Conservation (phyloP, 495 filamentous ascomycete genomes). For the Elasticomyces elasticus region DNA sequence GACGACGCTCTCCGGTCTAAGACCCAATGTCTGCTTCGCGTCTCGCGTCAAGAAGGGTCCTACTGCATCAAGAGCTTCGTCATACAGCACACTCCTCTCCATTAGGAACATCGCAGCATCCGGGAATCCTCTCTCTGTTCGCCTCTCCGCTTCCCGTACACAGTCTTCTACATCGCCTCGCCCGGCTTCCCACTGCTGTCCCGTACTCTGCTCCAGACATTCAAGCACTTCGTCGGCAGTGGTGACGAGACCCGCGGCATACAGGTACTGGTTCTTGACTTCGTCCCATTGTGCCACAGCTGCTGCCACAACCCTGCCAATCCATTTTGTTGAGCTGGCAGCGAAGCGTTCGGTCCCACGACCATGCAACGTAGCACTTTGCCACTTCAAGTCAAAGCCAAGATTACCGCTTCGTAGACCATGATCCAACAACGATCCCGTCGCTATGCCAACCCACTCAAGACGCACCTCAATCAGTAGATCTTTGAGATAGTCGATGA, state of each 20-base stretch:
- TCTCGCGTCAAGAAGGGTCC: slow-evolving; percentile 11
- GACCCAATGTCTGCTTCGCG: slow-evolving; percentile 12
- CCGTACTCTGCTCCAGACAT: slow-evolving; percentile 12
- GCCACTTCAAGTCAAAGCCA: slow-evolving; percentile 25
- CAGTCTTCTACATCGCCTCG: slow-evolving; percentile 18
- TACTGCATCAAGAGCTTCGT: slow-evolving; percentile 15
- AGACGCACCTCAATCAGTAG: not conserved
- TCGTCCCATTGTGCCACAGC: slow-evolving; percentile 21
- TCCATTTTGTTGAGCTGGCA: slow-evolving; percentile 17
- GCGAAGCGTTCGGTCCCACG: slow-evolving; percentile 22
- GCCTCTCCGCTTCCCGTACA: slow-evolving; percentile 20
- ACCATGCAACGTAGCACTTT: slow-evolving; percentile 24
- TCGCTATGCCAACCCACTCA: slow-evolving; percentile 22
- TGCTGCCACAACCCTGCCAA: slow-evolving; percentile 16
- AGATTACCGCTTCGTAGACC: slow-evolving; percentile 20
- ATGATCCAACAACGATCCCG: slow-evolving; percentile 19
- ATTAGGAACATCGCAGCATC: slow-evolving; percentile 23
- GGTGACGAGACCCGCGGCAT: slow-evolving; percentile 17
- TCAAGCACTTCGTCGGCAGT: slow-evolving; percentile 18
- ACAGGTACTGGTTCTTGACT: slow-evolving; percentile 23
- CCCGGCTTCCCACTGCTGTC: slow-evolving; percentile 18
- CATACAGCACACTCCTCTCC: slow-evolving; percentile 24
- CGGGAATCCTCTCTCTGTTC: slow-evolving; percentile 21
- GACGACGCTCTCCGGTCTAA: slow-evolving; percentile 16
- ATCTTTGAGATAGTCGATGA: slow-evolving; percentile 12